A percentile compares a stretch with the other conserved stretches of the same genome.
These are phyloP conservation scores for Aegilops sharonensis DNA, from an alignment of 176 grass and related monocot species.

Conservation along the genomic window DNA sequence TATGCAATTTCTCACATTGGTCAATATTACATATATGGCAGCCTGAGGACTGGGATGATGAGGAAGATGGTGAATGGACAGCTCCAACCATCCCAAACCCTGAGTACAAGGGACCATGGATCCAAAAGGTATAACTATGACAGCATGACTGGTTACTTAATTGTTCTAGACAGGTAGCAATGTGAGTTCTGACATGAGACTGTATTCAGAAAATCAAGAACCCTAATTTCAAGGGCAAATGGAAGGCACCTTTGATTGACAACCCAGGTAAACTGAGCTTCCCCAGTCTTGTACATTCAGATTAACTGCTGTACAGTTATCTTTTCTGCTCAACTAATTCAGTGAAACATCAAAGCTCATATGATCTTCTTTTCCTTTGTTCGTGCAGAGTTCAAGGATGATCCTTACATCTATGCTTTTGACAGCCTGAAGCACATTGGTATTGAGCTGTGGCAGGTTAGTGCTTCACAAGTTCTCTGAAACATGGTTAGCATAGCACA, in stretches of 20 bases:
- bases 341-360: neutral
- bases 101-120: slow-evolving; percentile 88
- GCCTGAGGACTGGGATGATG: slow-evolving; percentile 96
- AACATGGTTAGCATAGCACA: neutral
- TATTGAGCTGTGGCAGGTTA: slow-evolving; percentile 78
- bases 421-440: slow-evolving; percentile 58
- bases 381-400: slow-evolving; percentile 62
- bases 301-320: neutral
- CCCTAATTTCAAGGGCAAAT: slow-evolving; percentile 88
- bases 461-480: neutral
- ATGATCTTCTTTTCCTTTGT: neutral
- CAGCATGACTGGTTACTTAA: neutral
- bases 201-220: slow-evolving; percentile 88
- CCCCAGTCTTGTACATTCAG: neutral
- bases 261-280: slow-evolving; percentile 66
- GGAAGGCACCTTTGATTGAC: slow-evolving; percentile 93
- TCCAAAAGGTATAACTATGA: slow-evolving; percentile 60
- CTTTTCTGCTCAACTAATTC: neutral
- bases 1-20: neutral
- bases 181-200: slow-evolving; percentile 5
- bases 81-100: slow-evolving; percentile 89
- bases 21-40: slow-evolving; percentile 16
- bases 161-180: neutral
- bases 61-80: slow-evolving; percentile 98
- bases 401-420: slow-evolving; percentile 61